Evolutionary conservation across 345 rosid genomes (phyloP).

Genomic region (Gossypium longicalyx): DNA sequence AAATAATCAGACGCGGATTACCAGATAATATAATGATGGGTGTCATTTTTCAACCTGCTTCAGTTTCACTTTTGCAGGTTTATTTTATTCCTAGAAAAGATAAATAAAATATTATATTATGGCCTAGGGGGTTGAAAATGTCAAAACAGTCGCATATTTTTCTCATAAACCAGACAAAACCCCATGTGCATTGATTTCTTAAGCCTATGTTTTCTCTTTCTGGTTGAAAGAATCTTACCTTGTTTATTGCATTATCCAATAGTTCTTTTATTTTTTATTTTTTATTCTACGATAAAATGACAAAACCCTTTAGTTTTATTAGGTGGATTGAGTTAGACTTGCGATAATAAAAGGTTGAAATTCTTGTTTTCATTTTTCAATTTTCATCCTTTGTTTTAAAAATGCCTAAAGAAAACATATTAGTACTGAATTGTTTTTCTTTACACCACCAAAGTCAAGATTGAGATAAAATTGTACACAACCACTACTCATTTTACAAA

Average conservation of each 20-base stretch:
- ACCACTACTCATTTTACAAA: neutral
- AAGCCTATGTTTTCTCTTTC: neutral
- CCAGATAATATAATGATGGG: neutral
- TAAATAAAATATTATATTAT: neutral
- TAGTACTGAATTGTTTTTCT: neutral
- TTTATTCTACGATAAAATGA: neutral
- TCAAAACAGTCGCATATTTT: conserved; percentile 7
- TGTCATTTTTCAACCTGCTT: neutral
- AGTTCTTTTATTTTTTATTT: neutral
- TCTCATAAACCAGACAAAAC: neutral
- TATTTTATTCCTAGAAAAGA: neutral
- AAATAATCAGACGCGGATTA: neutral
- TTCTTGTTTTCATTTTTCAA: neutral
- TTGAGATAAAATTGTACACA: neutral
- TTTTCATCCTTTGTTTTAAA: neutral
- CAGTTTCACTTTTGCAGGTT: neutral
- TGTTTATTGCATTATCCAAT: neutral
- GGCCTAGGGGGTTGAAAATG: conserved; percentile 8
- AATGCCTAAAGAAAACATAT: neutral
- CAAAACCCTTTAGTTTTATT: neutral
- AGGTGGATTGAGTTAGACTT: neutral
- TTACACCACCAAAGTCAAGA: neutral
- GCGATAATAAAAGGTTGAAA: neutral
- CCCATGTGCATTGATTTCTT: conserved; percentile 15
- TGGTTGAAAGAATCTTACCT: neutral